Base-by-base conservation (phyloP, 2,329 filamentous ascomycete species). In the Penicillium sp. region DNA sequence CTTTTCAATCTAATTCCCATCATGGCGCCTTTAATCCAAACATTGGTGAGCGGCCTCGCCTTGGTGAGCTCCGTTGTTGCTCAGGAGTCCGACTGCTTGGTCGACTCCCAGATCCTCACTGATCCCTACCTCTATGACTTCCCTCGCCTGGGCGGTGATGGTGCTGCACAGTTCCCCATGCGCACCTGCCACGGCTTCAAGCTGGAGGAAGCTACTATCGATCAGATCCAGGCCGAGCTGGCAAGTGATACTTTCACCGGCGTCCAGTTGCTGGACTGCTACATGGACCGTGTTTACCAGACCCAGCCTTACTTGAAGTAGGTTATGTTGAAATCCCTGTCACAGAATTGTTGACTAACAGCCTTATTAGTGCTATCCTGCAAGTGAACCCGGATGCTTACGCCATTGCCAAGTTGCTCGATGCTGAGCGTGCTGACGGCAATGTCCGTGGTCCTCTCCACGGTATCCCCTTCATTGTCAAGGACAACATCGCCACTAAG, bases 391-490 rank as follows among this genome's bases (percentile, higher is more conserved):
- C 89, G 0, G 88, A 91, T 68, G 81, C 80, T 10, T 75, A 88
- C 35, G 62, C 73, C 23, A 89, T 91, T 55, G 89, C 89, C 4
- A 74, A 75, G 6, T 68, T 77, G 15, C 77, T 86, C 31, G 89
- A 92, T 65, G 69, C 68, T 0, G 88, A 91, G 72, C 81, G 89
- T 19, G 68, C 70, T 13, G 66, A 74, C 1, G 86, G 86, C 25
- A 77, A 75, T 39, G 71, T 86, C 10, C 82, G 86, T n/a, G 83
- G 88, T 1, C 84, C 85, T 1, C 79, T 93, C 1, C 89, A 92
- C 69, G 89, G 89, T 3, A 89, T 93, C 43, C 89, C 89, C 0
- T 89, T 89, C 69, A 78, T 88, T 2, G 83, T 91, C 62, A 92
- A 92, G 73, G 89, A 92, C 59, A 74, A 73, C 68, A 88, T 90